These are phyloP conservation scores for Tulasnella sp. DNA, from an alignment of 768 basidiomycete genomes.

Conservation along the genomic window DNA sequence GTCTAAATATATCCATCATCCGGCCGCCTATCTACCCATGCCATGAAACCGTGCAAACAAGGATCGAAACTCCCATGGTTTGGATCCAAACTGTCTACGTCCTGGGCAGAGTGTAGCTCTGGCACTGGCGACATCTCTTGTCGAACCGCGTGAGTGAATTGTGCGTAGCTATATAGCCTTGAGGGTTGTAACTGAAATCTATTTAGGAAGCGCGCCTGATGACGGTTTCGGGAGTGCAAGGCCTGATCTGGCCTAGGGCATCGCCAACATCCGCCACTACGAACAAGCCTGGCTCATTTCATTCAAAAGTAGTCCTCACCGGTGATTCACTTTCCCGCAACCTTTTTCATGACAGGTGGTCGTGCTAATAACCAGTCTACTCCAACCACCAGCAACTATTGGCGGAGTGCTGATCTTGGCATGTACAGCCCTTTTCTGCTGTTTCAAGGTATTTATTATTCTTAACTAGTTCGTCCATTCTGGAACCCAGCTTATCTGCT, in stretches of 20 bases:
- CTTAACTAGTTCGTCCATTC: background rate
- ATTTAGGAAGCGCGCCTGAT: background rate
- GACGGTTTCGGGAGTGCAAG: background rate
- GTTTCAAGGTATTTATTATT: conserved; percentile 11
- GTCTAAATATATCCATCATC: background rate
- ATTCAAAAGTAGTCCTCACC: conserved; percentile 22
- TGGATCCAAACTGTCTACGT: background rate
- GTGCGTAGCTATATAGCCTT: background rate
- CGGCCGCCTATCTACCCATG: background rate
- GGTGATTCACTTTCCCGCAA: background rate
- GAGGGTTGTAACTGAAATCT: background rate
- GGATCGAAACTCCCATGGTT: background rate
- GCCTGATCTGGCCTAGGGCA: background rate
- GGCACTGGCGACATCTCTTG: background rate
- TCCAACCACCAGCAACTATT: conserved; percentile 10
- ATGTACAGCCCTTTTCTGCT: conserved; percentile 12
- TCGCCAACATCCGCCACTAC: background rate
- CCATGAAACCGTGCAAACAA: background rate
- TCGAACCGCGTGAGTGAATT: background rate
- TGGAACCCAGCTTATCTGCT: background rate
- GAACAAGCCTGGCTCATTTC: conserved; percentile 16
- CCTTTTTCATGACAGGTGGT: background rate
- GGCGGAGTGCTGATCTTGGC: conserved; percentile 25
- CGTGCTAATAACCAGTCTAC: background rate
- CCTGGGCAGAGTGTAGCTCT: background rate